Evolutionary conservation across 2,329 filamentous ascomycete genomes (phyloP), one percentile per base, ranked within the genome.

Genomic region (Microdochium bolleyi): DNA sequence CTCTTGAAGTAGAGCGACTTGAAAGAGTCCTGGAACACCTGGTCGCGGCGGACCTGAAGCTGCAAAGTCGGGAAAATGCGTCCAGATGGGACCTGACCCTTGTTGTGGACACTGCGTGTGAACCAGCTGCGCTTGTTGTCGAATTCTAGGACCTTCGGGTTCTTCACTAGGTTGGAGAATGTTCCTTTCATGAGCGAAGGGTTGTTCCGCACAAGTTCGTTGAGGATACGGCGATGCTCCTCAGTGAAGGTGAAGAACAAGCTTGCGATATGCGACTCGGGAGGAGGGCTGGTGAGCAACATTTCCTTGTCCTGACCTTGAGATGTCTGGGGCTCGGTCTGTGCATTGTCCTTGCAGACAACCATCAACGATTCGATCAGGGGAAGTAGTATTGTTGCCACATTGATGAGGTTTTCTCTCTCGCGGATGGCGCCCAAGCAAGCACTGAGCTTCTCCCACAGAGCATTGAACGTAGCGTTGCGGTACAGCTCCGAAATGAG

Each of bases 51-150:
- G 54, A 99, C 89, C 54, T 86, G 87, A 49, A 99, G 82, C 68
- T 96, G 91, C 51, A 99, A 76, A 22, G 82, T 69, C 46, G 90
- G 87, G 62, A 76, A 82, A 49, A 83, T 83, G 60, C 89, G 83
- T 48, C 64, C 63, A 46, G 53, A 56, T 8, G 86, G 78, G 51
- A 88, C 83, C 46, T 91, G 85, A 55, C 79, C 80, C 62, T 89
- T 85, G 52, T 82, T 81, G 51, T 99, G 94, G 11, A 99, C 85
- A 63, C 90, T 92, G 56, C 94, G 88, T 67, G 85, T 96, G 77
- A 99, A 99, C 78, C 95, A 99, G 72, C 95, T 97, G 63, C 94
- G 91, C 77, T 99, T 99, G 75, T 99, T 99, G 73, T 99, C 94
- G 64, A 99, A 99, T 66, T 99, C 94, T 13, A 99, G 77, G 3